phyloP scores from a whole-genome alignment of 2,329 filamentous ascomycete genomes.

The Gaeumannomyces tritici region DNA sequence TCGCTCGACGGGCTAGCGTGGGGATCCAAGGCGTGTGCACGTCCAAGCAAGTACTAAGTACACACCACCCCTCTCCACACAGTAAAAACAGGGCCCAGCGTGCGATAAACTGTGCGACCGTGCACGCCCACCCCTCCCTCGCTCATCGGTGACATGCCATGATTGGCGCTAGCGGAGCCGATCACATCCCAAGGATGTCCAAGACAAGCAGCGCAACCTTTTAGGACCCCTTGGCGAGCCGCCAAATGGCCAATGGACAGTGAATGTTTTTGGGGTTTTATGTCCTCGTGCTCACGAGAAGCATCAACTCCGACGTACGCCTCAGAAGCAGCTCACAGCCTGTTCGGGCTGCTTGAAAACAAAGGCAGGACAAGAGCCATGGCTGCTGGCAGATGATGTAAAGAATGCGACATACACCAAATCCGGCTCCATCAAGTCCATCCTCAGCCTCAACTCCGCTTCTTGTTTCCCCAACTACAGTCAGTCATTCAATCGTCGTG shows the following conservation, averaged over 20 bases:
- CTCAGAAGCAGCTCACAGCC: not conserved
- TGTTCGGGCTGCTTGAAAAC: not conserved
- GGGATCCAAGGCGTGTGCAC: too few species aligned
- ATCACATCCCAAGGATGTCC: not conserved
- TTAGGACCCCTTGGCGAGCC: not conserved
- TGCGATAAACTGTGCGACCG: too few species aligned
- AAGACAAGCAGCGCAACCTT: not conserved
- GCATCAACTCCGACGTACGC: too few species aligned
- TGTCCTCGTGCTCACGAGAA: not conserved
- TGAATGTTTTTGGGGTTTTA: not conserved
- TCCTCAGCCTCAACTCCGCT: too few species aligned
- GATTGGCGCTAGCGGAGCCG: not conserved
- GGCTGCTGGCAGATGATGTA: too few species aligned
- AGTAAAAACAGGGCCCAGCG: not conserved
- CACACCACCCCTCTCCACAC: not conserved
- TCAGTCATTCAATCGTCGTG: too few species aligned
- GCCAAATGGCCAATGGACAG: not conserved
- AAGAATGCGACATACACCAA: too few species aligned
- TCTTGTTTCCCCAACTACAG: too few species aligned
- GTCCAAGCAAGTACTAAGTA: too few species aligned
- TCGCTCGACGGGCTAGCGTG: not conserved
- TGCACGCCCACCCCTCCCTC: too few species aligned
- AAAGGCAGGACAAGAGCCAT: too few species aligned
- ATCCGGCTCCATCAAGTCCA: too few species aligned
- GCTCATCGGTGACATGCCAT: not conserved